A percentile compares a stretch with the other conserved stretches of the same genome.
These are phyloP conservation scores for Haemoproteus tartakovskyi DNA, from an alignment of 169 alveolate species.

Conservation along the genomic window DNA sequence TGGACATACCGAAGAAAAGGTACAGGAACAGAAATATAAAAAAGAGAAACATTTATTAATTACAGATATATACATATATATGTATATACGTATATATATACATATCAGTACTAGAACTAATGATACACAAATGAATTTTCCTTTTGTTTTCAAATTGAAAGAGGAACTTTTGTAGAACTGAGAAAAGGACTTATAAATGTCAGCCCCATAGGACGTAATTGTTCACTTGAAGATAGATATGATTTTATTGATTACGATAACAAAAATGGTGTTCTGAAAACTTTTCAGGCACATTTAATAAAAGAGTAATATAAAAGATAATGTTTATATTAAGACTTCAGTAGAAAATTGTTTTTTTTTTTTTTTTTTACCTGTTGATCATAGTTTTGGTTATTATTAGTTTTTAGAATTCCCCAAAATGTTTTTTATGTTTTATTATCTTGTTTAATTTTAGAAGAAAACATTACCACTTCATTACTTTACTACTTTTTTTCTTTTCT, in stretches of 20 bases:
- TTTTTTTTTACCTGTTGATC: too few relatives aligned
- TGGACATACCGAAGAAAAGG: slow-evolving; percentile 93
- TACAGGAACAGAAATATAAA: slow-evolving; percentile 48
- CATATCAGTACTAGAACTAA: too few relatives aligned
- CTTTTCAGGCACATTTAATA: slow-evolving; percentile 6
- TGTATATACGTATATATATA: background rate
- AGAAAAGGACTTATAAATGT: slow-evolving; percentile 94
- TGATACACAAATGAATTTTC: background rate
- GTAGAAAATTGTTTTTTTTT: too few relatives aligned
- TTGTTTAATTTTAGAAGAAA: slow-evolving; percentile 79
- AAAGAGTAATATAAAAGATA: slow-evolving; percentile 17
- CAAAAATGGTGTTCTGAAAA: slow-evolving; percentile 61
- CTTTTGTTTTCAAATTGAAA: slow-evolving; percentile 1
- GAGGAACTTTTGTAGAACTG: slow-evolving; percentile 93
- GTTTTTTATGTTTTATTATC: slow-evolving; percentile 86
- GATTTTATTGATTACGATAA: slow-evolving; percentile 86
- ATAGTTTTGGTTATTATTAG: too few relatives aligned
- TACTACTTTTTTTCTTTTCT: slow-evolving; percentile 71
- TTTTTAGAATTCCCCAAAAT: background rate
- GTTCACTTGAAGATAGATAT: slow-evolving; percentile 90
- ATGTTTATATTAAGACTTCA: background rate
- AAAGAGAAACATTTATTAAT: too few relatives aligned
- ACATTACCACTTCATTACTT: slow-evolving; percentile 72
- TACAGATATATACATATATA: background rate
- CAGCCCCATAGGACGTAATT: slow-evolving; percentile 96